Evolutionary conservation across 768 basidiomycete genomes (phyloP), one percentile per base, ranked within the genome.

Genomic region (Asterophora parasitica): DNA sequence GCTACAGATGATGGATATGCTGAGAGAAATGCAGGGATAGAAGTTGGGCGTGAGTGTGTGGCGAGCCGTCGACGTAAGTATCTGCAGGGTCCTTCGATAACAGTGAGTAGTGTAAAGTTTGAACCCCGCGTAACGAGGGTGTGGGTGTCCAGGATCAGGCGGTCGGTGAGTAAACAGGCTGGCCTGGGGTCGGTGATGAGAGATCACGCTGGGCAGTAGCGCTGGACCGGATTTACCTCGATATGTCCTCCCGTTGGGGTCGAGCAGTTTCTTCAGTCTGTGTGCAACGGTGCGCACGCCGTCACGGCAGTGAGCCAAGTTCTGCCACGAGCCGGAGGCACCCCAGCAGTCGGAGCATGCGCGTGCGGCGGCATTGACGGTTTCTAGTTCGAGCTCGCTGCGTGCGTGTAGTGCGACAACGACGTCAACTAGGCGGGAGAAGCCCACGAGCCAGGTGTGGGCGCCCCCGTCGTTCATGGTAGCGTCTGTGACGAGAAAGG

Each of bases 321-420:
- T 83, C 26, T 76, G 69, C 84, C 85, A 90, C 15, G 78, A 76
- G 0, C 78, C 80, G 0, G 82, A 78, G 2, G 81, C 78, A 12
- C 73, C 80, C 88, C 88, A 92, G 61, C 88, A 88, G 60, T 92
- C 89, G 13, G 84, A 85, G 57, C 87, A 88, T 11, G 76, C 76
- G 44, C 74, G 78, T 41, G 81, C 82, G 6, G 85, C 85, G 34
- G 76, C 80, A 58, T 80, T 82, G 35, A 91, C 62, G 5, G 89
- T 90, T 53, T 84, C 85, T n/a, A 85, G 68, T 55, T 90, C 84
- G 34, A 91, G 75, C 52, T 88, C 85, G 17, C 73, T 69, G 44
- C 77, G 72, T 26, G 68, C 64, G 58, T 92, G 84, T 27, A 92
- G 75, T n/a, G 77, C 83, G 42, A 85, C 72, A 49, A 88, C 68